phyloP scores from a whole-genome alignment of 2,329 filamentous ascomycete genomes.

The Aspergillus sp. region DNA sequence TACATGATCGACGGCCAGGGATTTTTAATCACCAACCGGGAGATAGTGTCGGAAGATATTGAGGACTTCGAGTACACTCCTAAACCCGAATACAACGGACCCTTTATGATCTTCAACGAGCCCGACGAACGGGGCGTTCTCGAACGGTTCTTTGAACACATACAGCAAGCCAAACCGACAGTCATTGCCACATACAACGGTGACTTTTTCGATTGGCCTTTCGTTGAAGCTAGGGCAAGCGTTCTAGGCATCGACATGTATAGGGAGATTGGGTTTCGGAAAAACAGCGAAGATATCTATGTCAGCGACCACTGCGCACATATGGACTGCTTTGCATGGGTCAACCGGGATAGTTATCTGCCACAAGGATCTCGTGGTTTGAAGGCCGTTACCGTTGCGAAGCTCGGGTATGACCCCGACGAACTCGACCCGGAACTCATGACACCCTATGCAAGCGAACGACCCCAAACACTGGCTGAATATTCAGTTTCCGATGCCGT shows the following conservation, averaged over 20 bases:
- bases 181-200: slow-evolving; percentile 99
- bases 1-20: slow-evolving; percentile 99
- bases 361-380: slow-evolving; percentile 95
- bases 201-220: slow-evolving; percentile 99
- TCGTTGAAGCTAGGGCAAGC: slow-evolving; percentile 89
- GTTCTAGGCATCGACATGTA: slow-evolving; percentile 99
- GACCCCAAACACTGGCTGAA: slow-evolving; percentile 90
- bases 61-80: slow-evolving; percentile 97
- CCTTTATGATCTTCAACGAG: slow-evolving; percentile 98
- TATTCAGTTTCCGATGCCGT: slow-evolving; percentile 99
- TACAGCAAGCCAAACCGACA: slow-evolving; percentile 90
- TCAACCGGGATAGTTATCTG: slow-evolving; percentile 96
- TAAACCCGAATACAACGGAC: slow-evolving; percentile 90
- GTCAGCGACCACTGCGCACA: slow-evolving; percentile 95
- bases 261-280: slow-evolving; percentile 93
- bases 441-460: slow-evolving; percentile 83
- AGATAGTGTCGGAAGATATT: slow-evolving; percentile 97
- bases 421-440: slow-evolving; percentile 97
- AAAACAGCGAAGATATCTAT: slow-evolving; percentile 93
- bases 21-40: slow-evolving; percentile 95
- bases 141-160: slow-evolving; percentile 90
- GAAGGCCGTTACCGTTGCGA: slow-evolving; percentile 96
- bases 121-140: slow-evolving; percentile 84
- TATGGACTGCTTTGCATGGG: slow-evolving; percentile 99
- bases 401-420: slow-evolving; percentile 96